These are phyloP conservation scores for Sarocladiaceae sp. DNA, from an alignment of 2,329 filamentous ascomycete genomes.

Conservation along the genomic window DNA sequence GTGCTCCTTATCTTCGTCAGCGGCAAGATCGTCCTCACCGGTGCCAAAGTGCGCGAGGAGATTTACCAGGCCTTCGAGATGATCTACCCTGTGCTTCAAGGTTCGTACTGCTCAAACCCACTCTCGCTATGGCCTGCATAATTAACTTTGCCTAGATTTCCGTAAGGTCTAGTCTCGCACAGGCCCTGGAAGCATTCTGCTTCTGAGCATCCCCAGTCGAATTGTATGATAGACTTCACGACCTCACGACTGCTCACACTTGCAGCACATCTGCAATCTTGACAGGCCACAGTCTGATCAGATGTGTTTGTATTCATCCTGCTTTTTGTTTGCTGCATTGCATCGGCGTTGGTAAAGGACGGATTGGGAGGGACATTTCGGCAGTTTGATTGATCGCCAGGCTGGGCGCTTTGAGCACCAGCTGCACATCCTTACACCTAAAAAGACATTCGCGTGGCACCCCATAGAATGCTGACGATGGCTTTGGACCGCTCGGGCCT, in stretches of 20 bases:
- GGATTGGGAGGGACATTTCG: constrained; percentile 22
- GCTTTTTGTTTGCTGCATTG: constrained; percentile 42
- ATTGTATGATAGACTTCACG: constrained; percentile 41
- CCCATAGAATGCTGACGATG: constrained; percentile 6
- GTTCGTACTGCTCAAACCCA: constrained; percentile 37
- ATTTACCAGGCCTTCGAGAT: constrained; percentile 96
- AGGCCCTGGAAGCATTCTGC: neutral
- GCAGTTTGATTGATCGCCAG: neutral
- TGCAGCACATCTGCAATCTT: constrained; percentile 12
- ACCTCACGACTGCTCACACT: constrained; percentile 43
- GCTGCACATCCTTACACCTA: constrained; percentile 1
- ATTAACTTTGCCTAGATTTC: constrained; percentile 37
- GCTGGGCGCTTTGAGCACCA: neutral
- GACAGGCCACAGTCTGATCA: constrained; percentile 1
- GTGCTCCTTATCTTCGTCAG: constrained; percentile 96
- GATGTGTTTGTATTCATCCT: constrained; percentile 32
- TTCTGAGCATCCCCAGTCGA: constrained; percentile 14
- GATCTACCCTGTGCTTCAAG: constrained; percentile 93
- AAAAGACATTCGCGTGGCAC: constrained; percentile 6
- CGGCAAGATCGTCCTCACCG: constrained; percentile 96
- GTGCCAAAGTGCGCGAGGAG: constrained; percentile 95
- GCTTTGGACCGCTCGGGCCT: neutral
- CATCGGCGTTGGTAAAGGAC: constrained; percentile 48
- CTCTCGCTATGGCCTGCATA: neutral
- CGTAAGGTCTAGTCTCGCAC: constrained; percentile 42